A percentile compares a stretch with the other conserved stretches of the same genome.
Evolutionary conservation across 2,329 filamentous ascomycete species (phyloP).

Genomic region (Cercospora citrullina): DNA sequence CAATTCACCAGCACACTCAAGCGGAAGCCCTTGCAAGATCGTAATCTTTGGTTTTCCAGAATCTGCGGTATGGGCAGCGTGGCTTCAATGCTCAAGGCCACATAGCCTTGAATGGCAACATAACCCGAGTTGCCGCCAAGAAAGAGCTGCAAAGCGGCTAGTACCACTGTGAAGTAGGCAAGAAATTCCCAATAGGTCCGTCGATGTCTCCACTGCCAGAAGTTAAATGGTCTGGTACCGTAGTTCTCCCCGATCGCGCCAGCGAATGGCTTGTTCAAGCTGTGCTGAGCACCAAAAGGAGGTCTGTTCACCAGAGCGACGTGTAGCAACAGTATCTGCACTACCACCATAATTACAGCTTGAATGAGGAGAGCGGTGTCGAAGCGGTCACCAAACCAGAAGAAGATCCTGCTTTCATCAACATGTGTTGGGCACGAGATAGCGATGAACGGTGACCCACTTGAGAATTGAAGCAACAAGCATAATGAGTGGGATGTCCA

Average conservation of each 20-base stretch:
- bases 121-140: slow-evolving; percentile 62
- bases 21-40: slow-evolving; percentile 75
- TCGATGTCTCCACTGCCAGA: slow-evolving; percentile 78
- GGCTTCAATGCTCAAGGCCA: slow-evolving; percentile 77
- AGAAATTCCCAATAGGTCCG: slow-evolving; percentile 81
- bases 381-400: slow-evolving; percentile 65
- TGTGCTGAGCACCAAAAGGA: slow-evolving; percentile 39
- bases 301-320: slow-evolving; percentile 61
- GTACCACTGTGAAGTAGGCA: slow-evolving; percentile 62
- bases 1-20: slow-evolving; percentile 74
- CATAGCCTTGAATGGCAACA: slow-evolving; percentile 66
- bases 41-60: slow-evolving; percentile 64
- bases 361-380: slow-evolving; percentile 60
- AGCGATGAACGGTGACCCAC: slow-evolving; percentile 39
- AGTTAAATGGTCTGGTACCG: slow-evolving; percentile 66
- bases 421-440: neutral
- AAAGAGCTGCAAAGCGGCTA: slow-evolving; percentile 67
- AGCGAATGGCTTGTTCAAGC: slow-evolving; percentile 59
- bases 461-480: slow-evolving; percentile 64
- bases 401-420: slow-evolving; percentile 54
- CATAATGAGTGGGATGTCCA: slow-evolving; percentile 69
- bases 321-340: slow-evolving; percentile 61
- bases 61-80: slow-evolving; percentile 81
- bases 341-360: slow-evolving; percentile 59
- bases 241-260: slow-evolving; percentile 48